Evolutionary conservation across 441 rosid genomes (phyloP).

Genomic region (Erodium trifolium): DNA sequence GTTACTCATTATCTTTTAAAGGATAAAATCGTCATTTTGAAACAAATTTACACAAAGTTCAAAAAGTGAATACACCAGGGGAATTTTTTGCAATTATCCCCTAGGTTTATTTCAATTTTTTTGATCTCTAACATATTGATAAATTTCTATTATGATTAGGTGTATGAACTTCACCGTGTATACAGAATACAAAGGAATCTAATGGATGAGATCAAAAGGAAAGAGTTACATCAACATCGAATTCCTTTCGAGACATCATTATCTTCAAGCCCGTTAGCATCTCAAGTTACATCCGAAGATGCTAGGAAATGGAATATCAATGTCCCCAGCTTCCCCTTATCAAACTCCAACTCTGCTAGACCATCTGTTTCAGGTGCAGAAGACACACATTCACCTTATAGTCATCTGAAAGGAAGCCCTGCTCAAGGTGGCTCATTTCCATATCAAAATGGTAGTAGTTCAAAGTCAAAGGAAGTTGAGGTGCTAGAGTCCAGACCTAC

Average conservation of each 20-base stretch:
- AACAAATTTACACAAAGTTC: no score
- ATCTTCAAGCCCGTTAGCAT: conserved; percentile 50
- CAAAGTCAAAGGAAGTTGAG: conserved; percentile 48
- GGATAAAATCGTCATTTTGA: no score
- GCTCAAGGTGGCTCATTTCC: conserved; percentile 28
- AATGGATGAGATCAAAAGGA: conserved; percentile 56
- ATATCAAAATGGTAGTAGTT: conserved; percentile 11
- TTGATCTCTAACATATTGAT: not conserved
- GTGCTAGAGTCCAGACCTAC: conserved; percentile 53
- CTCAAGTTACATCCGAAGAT: conserved; percentile 65
- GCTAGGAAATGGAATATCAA: conserved; percentile 47
- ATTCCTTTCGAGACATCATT: conserved; percentile 44
- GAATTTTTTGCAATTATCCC: no score
- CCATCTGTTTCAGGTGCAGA: conserved; percentile 57
- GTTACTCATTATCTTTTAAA: no score
- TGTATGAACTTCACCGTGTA: conserved; percentile 77
- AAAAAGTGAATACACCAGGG: no score
- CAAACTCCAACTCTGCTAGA: conserved; percentile 41
- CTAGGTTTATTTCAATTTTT: no score
- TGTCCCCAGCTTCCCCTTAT: conserved; percentile 39
- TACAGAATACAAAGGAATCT: conserved; percentile 65
- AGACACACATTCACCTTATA: conserved; percentile 59
- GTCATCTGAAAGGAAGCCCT: conserved; percentile 52
- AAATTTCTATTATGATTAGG: conserved; percentile 32
- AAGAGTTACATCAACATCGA: conserved; percentile 35